Conservation (phyloP, 116 monocot genomes). For the Phalaenopsis hybrid region DNA sequence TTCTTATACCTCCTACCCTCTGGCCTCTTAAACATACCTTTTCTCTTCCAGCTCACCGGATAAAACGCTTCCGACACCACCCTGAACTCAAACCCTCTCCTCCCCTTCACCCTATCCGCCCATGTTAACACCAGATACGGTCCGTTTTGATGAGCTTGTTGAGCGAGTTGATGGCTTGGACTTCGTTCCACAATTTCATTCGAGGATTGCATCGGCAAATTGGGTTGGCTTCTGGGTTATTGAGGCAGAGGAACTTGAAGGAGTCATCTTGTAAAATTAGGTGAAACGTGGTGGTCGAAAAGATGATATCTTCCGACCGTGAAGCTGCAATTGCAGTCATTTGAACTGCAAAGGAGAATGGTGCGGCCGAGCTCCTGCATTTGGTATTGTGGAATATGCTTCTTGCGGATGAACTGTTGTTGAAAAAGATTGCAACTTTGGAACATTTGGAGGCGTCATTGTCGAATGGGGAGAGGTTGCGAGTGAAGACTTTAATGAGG, state of each 20-base stretch:
- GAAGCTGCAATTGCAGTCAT: not conserved
- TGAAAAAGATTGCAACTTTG: conserved; percentile 59
- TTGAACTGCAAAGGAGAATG: conserved; percentile 26
- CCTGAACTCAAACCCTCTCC: conserved; percentile 21
- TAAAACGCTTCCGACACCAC: conserved; percentile 65
- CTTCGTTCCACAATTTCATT: conserved; percentile 62
- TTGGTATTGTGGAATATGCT: conserved; percentile 48
- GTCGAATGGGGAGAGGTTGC: conserved; percentile 50
- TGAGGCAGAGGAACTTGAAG: conserved; percentile 41
- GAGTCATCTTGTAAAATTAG: conserved; percentile 42
- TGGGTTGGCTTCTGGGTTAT: conserved; percentile 39
- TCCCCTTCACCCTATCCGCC: conserved; percentile 26
- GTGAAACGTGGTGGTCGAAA: conserved; percentile 37
- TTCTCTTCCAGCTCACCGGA: conserved; percentile 44
- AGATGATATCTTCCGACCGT: conserved; percentile 64
- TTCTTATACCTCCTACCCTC: too few species aligned
- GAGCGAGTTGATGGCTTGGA: conserved; percentile 64
- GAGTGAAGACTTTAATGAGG: conserved; percentile 57
- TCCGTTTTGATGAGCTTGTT: conserved; percentile 64
- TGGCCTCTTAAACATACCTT: too few species aligned
- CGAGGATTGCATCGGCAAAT: conserved; percentile 47
- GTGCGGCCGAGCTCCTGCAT: conserved; percentile 49
- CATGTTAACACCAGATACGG: conserved; percentile 83
- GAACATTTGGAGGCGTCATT: conserved; percentile 30
- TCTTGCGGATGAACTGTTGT: conserved; percentile 40